A percentile compares a stretch with the other conserved stretches of the same genome.
phyloP scores from a whole-genome alignment of 2,329 filamentous ascomycete species.

The Lomentospora prolificans region DNA sequence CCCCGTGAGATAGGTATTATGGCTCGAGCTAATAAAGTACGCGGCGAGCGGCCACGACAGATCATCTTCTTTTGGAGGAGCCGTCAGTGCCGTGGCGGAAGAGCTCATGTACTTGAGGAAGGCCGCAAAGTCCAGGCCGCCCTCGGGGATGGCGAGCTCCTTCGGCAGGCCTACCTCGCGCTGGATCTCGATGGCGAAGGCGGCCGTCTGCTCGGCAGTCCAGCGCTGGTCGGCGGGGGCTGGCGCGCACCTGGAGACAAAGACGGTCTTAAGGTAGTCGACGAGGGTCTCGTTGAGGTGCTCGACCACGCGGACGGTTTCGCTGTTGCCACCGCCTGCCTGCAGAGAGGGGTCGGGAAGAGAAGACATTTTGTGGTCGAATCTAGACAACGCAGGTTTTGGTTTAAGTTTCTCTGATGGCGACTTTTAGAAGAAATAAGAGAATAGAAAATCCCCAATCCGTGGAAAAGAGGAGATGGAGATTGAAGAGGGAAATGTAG shows the following conservation, averaged over 20 bases:
- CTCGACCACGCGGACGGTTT: constrained; percentile 28
- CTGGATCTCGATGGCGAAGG: constrained; percentile 38
- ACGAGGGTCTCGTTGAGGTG: constrained; percentile 30
- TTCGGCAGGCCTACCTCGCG: constrained; percentile 20
- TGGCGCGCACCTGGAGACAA: constrained; percentile 30
- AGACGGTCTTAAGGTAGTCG: constrained; percentile 36
- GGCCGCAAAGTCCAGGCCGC: constrained; percentile 32
- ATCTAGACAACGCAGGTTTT: not conserved
- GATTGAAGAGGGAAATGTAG: too few species aligned
- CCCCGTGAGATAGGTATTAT: constrained; percentile 88
- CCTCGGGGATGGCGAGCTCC: constrained; percentile 14
- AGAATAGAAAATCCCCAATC: too few species aligned
- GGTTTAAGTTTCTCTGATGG: not conserved
- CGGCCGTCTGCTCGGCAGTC: constrained; percentile 32
- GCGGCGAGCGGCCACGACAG: constrained; percentile 73
- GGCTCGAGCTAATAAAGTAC: constrained; percentile 90
- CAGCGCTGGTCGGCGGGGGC: constrained; percentile 25
- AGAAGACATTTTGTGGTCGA: constrained; percentile 2
- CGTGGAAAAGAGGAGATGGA: too few species aligned
- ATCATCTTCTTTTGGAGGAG: constrained; percentile 31
- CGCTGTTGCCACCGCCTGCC: constrained; percentile 38
- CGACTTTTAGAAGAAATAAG: too few species aligned
- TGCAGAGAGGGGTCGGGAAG: constrained; percentile 24
- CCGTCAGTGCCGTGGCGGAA: constrained; percentile 30
- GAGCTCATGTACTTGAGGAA: constrained; percentile 51